These are phyloP conservation scores for Suillus spraguei DNA, from an alignment of 768 basidiomycete genomes.

Conservation along the genomic window DNA sequence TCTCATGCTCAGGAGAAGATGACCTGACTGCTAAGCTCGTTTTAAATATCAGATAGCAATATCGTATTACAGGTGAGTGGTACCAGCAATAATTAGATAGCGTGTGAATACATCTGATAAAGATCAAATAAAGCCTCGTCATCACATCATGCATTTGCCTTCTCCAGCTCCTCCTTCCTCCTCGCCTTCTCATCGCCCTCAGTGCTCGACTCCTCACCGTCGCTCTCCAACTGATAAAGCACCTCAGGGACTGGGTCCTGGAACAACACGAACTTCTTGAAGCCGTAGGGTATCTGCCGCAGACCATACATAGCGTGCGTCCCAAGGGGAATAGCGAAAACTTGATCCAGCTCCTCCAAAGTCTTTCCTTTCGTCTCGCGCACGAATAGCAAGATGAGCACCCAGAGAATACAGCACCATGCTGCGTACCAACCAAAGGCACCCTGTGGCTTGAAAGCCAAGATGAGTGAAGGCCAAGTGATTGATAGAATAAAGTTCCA, in stretches of 20 bases:
- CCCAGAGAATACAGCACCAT: slow-evolving; percentile 56
- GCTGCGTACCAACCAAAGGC: slow-evolving; percentile 77
- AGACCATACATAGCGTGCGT: slow-evolving; percentile 62
- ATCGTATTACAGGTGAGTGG: not conserved
- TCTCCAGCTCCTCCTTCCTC: slow-evolving; percentile 17
- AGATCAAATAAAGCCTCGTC: not conserved
- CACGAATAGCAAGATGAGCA: slow-evolving; percentile 62
- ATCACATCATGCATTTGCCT: not conserved
- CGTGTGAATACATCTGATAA: not conserved
- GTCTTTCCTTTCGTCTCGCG: slow-evolving; percentile 73
- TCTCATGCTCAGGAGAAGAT: no score
- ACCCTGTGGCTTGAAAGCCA: slow-evolving; percentile 66
- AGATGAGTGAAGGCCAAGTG: slow-evolving; percentile 69
- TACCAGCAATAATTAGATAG: not conserved
- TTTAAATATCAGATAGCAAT: not conserved
- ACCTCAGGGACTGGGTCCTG: slow-evolving; percentile 28
- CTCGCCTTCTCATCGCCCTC: slow-evolving; percentile 15
- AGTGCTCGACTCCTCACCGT: slow-evolving; percentile 23
- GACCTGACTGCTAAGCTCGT: not conserved
- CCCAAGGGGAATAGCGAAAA: slow-evolving; percentile 56
- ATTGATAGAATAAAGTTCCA: slow-evolving; percentile 66
- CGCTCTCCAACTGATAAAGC: slow-evolving; percentile 48
- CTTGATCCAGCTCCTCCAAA: slow-evolving; percentile 55
- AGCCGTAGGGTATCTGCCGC: slow-evolving; percentile 51
- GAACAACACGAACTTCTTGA: slow-evolving; percentile 50